These are phyloP conservation scores for Anisodus tanguticus DNA, from an alignment of 257 asterid genomes.

Conservation along the genomic window DNA sequence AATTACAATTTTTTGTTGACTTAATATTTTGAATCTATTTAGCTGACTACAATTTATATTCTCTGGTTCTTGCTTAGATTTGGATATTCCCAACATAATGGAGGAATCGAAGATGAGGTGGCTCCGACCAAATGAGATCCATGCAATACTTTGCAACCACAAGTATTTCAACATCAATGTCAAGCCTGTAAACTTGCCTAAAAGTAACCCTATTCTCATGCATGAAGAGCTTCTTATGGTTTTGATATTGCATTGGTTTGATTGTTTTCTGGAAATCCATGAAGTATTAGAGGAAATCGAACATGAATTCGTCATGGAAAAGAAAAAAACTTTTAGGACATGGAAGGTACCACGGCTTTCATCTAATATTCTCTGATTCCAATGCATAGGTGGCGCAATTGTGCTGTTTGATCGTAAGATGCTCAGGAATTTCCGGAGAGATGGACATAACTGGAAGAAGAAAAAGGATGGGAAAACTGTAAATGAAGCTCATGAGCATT, in stretches of 20 bases:
- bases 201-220: conserved; percentile 56
- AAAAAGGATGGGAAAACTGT: conserved; percentile 95
- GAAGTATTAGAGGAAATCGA: conserved; percentile 8
- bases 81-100: conserved; percentile 66
- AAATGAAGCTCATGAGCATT: conserved; percentile 97
- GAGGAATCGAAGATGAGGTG: conserved; percentile 88
- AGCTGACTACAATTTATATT: background rate
- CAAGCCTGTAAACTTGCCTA: conserved; percentile 86
- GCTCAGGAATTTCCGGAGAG: conserved; percentile 97
- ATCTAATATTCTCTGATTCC: conserved; percentile 34
- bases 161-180: conserved; percentile 70
- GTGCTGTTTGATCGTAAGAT: conserved; percentile 93
- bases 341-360: background rate
- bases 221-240: conserved; percentile 20
- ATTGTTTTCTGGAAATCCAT: conserved; percentile 6
- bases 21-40: conserved; percentile 10
- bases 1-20: background rate
- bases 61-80: conserved; percentile 57
- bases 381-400: conserved; percentile 75
- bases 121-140: conserved; percentile 96
- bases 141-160: conserved; percentile 84
- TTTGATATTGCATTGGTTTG: conserved; percentile 26
- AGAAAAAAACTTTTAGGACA: background rate
- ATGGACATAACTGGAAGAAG: conserved; percentile 98
- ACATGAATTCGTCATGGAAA: background rate